Evolutionary conservation across 768 basidiomycete species (phyloP), one percentile per base, ranked within the genome.

Genomic region (Lepiota venenata): DNA sequence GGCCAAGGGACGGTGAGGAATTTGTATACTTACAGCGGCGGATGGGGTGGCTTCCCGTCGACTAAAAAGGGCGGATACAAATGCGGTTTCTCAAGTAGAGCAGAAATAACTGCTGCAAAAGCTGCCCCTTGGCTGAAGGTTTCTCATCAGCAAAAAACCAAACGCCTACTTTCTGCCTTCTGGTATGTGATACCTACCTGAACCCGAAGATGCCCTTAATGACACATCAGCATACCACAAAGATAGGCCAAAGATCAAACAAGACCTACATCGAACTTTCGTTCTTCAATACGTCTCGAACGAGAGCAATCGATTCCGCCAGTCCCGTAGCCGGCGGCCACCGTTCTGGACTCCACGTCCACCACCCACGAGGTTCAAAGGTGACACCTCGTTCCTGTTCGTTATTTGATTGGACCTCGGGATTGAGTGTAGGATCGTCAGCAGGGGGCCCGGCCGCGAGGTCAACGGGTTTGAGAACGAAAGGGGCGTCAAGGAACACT

Each of bases 401-500:
- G 3, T 74, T 79, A 16, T 80, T 66, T 1, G 73, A 69, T 15
- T 67, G 71, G 12, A 71, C 59, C 3, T 68, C 64, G 1, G 67
- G 60, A n/a, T 56, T 61, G 14, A 67, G 54, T 22, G 59, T 53
- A 3, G 27, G 27, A 29, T 29, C 27, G 27, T 29, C 8, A 8
- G 38, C 46, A 27, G 46, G 52, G 15, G 37, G 22, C 4, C 25
- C 21, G 1, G 62, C 53, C 21, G 1, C 53, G 10, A 88, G 64
- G 59, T 92, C 90, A 10, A 72, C 82, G 0, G 88, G 88, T 27
- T 79, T 73, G 10, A 93, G 72, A 40, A 88, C 71, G 45, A 81
- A 75, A 1, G 88, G 88, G 0, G 77, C 91, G 58, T 91, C 86
- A 32, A 88, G 61, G 64, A 91, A 90, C 3, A 91, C 91, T 91